These are phyloP conservation scores for Talaromyces atroroseus DNA, from an alignment of 2,329 filamentous ascomycete species.

Conservation along the genomic window DNA sequence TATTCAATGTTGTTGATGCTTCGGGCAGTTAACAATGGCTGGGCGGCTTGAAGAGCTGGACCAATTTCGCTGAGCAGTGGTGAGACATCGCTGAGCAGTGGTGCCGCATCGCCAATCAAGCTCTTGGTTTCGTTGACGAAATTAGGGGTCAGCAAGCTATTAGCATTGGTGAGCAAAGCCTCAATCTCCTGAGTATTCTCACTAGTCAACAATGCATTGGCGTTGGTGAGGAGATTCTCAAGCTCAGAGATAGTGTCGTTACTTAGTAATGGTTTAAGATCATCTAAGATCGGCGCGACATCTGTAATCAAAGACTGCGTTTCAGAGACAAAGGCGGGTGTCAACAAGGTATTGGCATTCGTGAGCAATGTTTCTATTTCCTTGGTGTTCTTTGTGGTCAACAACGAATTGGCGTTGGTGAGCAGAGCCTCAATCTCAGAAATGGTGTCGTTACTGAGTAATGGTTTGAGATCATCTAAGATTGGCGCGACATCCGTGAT, in stretches of 20 bases:
- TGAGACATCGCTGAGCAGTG: slow-evolving; percentile 11
- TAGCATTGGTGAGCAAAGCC: slow-evolving; percentile 22
- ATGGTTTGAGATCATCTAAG: slow-evolving; percentile 2
- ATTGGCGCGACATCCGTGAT: slow-evolving; percentile 2
- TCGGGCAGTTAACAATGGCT: slow-evolving; percentile 19
- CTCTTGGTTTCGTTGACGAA: slow-evolving; percentile 23
- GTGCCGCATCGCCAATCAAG: slow-evolving; percentile 12
- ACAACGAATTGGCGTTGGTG: slow-evolving; percentile 23
- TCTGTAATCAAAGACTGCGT: slow-evolving; percentile 16
- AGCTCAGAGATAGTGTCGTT: slow-evolving; percentile 25
- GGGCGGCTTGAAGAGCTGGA: slow-evolving; percentile 1
- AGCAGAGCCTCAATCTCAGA: slow-evolving; percentile 27
- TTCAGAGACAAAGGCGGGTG: slow-evolving; percentile 23
- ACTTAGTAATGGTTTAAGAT: slow-evolving; percentile 9
- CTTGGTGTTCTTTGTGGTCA: slow-evolving; percentile 22
- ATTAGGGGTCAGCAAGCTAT: slow-evolving; percentile 22
- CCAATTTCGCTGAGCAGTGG: slow-evolving; percentile 6
- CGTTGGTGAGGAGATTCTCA: slow-evolving; percentile 26
- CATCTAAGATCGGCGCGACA: not conserved
- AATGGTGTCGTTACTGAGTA: slow-evolving; percentile 18
- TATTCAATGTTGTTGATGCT: slow-evolving; percentile 19
- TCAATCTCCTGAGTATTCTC: slow-evolving; percentile 23
- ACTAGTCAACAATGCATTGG: slow-evolving; percentile 22
- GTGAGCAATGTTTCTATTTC: slow-evolving; percentile 22
- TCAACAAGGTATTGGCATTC: slow-evolving; percentile 24